Base-by-base conservation (phyloP, 441 rosid genomes). In the Populus tomentosa region DNA sequence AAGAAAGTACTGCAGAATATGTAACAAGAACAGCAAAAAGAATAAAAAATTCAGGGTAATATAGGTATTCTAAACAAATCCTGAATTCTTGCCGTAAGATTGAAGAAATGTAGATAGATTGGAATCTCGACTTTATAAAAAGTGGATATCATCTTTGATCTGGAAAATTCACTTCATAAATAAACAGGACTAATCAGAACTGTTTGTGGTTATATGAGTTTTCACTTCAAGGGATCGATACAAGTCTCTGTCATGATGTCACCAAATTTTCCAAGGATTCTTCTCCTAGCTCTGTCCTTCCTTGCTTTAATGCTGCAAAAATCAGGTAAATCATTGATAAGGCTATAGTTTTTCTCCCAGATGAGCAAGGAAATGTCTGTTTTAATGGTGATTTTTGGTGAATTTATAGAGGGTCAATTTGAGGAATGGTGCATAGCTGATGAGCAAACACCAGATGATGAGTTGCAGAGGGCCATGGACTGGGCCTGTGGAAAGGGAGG, bases 381-480 rank as follows among this genome's bases (percentile, higher is more conserved):
- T 8, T 28, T 20, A 20, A 7, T 6, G 0, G 23, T 7, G 0
- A 40, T 20, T 9, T 5, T 53, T 21, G 11, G 20, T 3, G 62
- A 1, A 46, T 35, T 35, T 16, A 14, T 62, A 87, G 90, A 78
- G 62, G 88, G 86, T 26, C 65, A 86, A 64, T 80, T 78, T 24
- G 82, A 53, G 81, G 89, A 90, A 78, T 90, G 94, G 94, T 88
- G 94, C 83, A 86, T 90, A 80, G 94, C 92, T 14, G 94, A 90
- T 75, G 90, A 82, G 76, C 90, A 90, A 72, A 85, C 88, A 30
- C 81, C 87, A 64, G 86, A 84, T 21, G 90, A 84, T 5, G 92
- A 87, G 75, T 40, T 88, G 80, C 86, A 82, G 2, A 77, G 21
- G 67, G 92, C 94, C 10, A 75, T 90, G 18, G 90, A 86, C 72